phyloP scores from a whole-genome alignment of 2,329 filamentous ascomycete species.

The Phialocephala subalpina region DNA sequence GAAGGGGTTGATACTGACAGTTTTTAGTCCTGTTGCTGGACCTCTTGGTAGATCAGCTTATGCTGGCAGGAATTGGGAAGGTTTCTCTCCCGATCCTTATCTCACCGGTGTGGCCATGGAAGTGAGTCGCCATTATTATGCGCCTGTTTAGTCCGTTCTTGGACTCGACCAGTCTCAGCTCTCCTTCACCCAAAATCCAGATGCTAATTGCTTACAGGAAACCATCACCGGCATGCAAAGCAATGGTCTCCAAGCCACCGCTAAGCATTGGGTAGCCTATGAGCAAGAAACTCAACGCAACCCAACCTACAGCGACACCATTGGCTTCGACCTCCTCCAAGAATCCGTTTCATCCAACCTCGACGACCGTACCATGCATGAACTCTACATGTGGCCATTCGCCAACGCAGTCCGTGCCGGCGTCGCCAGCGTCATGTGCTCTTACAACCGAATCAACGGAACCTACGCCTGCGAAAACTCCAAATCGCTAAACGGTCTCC shows the following conservation, averaged over 20 bases:
- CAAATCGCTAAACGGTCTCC: constrained; percentile 55
- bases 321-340: constrained; percentile 50
- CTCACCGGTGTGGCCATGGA: constrained; percentile 44
- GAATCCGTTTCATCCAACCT: constrained; percentile 76
- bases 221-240: constrained; percentile 46
- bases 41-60: constrained; percentile 56
- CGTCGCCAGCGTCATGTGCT: constrained; percentile 70
- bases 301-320: constrained; percentile 61
- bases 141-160: no score
- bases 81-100: constrained; percentile 45
- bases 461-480: constrained; percentile 59
- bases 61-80: constrained; percentile 52
- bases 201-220: constrained; percentile 14
- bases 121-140: neutral
- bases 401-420: constrained; percentile 75
- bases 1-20: neutral
- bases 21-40: constrained; percentile 48
- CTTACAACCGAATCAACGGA: constrained; percentile 58
- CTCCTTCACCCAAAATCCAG: neutral
- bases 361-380: constrained; percentile 78
- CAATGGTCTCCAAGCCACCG: constrained; percentile 46
- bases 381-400: constrained; percentile 83
- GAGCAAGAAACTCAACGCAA: constrained; percentile 60
- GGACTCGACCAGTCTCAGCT: neutral
- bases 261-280: constrained; percentile 54